Percentiles rank a stretch among this genome's conserved stretches.
Conservation (phyloP, 179 eudicot genomes). For the Vitellaria paradoxa region DNA sequence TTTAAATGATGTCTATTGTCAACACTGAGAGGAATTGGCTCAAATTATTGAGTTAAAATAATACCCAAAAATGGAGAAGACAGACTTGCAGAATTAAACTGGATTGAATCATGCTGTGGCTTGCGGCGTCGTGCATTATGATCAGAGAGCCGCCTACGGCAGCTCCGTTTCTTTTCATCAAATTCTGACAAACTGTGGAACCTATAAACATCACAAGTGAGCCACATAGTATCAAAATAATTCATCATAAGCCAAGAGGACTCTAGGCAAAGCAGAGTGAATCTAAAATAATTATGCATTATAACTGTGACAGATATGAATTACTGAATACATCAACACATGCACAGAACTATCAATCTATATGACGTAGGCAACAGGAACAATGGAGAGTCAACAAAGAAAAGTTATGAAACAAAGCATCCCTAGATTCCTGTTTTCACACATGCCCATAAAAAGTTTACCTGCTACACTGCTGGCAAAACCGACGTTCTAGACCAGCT, state of each 20-base stretch:
- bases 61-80: conserved; percentile 66
- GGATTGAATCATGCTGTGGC: conserved; percentile 74
- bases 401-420: not conserved
- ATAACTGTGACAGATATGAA: not conserved
- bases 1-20: not conserved
- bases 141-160: conserved; percentile 91
- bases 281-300: not conserved
- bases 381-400: not conserved
- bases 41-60: not conserved
- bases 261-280: not conserved
- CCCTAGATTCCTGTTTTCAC: not conserved
- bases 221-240: conserved; percentile 8
- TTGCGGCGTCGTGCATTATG: conserved; percentile 96
- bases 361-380: not conserved
- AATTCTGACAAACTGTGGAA: conserved; percentile 83
- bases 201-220: conserved; percentile 39
- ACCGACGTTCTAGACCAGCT: conserved; percentile 78
- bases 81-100: conserved; percentile 62
- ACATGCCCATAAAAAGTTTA: conserved; percentile 23
- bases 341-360: not conserved
- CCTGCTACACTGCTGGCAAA: conserved; percentile 99
- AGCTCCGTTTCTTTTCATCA: conserved; percentile 93
- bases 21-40: not conserved
- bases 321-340: not conserved
- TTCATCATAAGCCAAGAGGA: not conserved